A percentile compares a stretch with the other conserved stretches of the same genome.
Conservation (phyloP, 2,329 filamentous ascomycete genomes). For the Colletotrichum karsti region DNA sequence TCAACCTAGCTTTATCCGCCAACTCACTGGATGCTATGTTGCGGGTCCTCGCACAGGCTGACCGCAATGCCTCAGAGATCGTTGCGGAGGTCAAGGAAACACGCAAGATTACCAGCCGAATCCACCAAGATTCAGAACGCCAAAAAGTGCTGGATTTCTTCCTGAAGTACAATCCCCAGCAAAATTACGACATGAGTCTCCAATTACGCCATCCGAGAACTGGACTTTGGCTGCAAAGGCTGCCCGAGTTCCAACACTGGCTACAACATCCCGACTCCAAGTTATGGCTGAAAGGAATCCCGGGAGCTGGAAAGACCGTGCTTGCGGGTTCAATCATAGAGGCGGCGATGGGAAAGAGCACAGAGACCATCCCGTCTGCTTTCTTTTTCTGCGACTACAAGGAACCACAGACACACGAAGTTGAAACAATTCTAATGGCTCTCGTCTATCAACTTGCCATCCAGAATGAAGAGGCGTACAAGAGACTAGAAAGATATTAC, state of each 20-base stretch:
- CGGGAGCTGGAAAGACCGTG: not conserved
- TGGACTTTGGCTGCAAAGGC: not conserved
- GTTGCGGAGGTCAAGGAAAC: not conserved
- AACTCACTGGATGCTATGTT: not conserved
- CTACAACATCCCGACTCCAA: not conserved
- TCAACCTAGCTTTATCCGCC: not conserved
- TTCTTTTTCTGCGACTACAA: slow-evolving; percentile 23
- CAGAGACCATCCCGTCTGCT: not conserved
- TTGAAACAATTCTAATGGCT: not conserved
- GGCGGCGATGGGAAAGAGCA: not conserved
- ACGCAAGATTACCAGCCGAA: not conserved
- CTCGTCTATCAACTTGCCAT: not conserved
- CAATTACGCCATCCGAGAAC: not conserved
- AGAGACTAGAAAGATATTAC: not conserved
- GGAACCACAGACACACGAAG: not conserved
- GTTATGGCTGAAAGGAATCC: slow-evolving; percentile 4
- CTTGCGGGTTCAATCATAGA: not conserved
- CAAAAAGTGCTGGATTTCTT: not conserved
- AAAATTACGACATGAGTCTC: not conserved
- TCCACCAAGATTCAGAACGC: not conserved
- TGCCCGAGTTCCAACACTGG: not conserved
- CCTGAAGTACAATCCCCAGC: not conserved
- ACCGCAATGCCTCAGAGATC: rapidly evolving
- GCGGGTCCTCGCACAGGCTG: not conserved
- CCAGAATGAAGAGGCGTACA: not conserved